Percentiles rank a stretch among this genome's conserved stretches.
Conservation (phyloP, 2,329 filamentous ascomycete species). For the Fusarium brevicatenulatum region DNA sequence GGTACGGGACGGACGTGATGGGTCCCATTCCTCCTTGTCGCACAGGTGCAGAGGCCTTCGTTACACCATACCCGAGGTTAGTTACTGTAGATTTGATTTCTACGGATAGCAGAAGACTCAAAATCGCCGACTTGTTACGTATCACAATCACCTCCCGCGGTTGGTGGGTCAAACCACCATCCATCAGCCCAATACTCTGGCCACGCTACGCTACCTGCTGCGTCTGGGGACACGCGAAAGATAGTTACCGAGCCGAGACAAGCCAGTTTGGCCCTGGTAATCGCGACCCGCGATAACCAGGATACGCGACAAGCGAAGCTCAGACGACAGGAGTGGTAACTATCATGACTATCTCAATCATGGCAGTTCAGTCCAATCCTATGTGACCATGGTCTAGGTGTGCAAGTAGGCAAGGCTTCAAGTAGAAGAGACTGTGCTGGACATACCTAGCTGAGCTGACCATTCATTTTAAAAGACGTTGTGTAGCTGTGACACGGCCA, state of each 20-base stretch:
- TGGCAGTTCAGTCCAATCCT: background rate
- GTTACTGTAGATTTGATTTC: constrained; percentile 19
- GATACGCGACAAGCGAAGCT: constrained; percentile 4
- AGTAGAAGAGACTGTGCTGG: background rate
- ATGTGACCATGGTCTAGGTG: background rate
- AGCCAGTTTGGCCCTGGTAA: constrained; percentile 2
- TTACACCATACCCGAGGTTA: constrained; percentile 35
- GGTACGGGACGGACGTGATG: constrained; percentile 42
- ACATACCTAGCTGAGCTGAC: constrained; percentile 1
- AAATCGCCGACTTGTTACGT: constrained; percentile 20
- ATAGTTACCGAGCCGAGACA: constrained; percentile 26
- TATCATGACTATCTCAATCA: constrained; percentile 11
- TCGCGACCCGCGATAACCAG: background rate
- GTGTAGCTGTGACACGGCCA: constrained; percentile 34
- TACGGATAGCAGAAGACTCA: constrained; percentile 8
- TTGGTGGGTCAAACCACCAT: background rate
- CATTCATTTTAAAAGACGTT: constrained; percentile 4
- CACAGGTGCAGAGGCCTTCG: constrained; percentile 26
- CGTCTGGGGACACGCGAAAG: constrained; percentile 23
- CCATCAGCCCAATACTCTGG: background rate
- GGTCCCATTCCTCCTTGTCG: constrained; percentile 36
- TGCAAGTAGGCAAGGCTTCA: background rate
- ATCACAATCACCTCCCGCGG: constrained; percentile 8
- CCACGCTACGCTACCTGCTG: background rate
- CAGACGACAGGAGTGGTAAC: constrained; percentile 18